Evolutionary conservation across 768 basidiomycete species (phyloP), one percentile per base, ranked within the genome.

Genomic region (Erythrobasidium yunnanense): DNA sequence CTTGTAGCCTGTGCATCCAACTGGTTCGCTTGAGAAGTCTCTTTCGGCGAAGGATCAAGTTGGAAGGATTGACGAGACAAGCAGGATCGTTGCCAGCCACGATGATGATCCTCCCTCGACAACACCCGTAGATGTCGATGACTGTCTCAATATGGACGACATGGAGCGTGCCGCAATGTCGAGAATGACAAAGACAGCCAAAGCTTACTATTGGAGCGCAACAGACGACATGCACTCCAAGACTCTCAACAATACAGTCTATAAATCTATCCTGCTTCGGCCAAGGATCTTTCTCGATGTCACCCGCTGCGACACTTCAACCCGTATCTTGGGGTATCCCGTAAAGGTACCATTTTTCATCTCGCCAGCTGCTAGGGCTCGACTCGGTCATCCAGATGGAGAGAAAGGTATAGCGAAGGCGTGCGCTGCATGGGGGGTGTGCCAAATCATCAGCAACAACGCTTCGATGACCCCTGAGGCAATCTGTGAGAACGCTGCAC

Each of bases 241-340:
- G 34, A 2, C 15, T 25, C 20, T 46, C 32, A 68, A 65, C 71
- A 88, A 87, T 70, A 81, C 84, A 55, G 88, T 90, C 1, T 95
- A 85, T 73, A 89, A 91, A 70, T 81, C 88, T 22, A 85, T 89
- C 75, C 91, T 90, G 77, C 90, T 93, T 73, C 81, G 83, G 66
- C 83, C 90, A 18, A 83, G 90, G 45, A 83, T 93, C 34, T 79
- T 96, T 45, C 82, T 88, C n/a, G 84, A 95, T 71, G 89, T 93
- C 22, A 83, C 84, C 4, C 78, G 79, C 1, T 88, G 92, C 53
- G 76, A 78, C 66, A 75, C 77, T 0, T 70, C 73, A 20, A 77
- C 77, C 0, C 62, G 58, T 20, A 71, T 78, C 54, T 68, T 78
- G n/a, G 78, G 78, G 0, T 70, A 74, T 33, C 57, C 69, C 30